Percentiles rank a stretch among this genome's conserved stretches.
Evolutionary conservation across 2,329 filamentous ascomycete genomes (phyloP).

Genomic region (Diplodia seriata): DNA sequence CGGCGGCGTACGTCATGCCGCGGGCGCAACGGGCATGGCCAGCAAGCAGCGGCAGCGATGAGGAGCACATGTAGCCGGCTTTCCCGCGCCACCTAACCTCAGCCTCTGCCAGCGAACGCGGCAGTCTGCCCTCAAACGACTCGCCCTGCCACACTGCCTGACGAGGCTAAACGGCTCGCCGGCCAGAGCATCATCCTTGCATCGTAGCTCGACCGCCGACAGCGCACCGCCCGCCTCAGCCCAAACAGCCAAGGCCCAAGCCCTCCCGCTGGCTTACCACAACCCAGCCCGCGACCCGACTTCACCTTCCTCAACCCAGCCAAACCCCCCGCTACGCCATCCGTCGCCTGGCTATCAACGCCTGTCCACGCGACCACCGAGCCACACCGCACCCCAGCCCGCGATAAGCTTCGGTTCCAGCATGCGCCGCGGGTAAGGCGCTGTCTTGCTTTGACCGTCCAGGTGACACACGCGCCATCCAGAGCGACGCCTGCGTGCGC

Average conservation of each 20-base stretch:
- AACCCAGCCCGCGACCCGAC: neutral
- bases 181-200: slow-evolving; percentile 27
- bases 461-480: slow-evolving; percentile 31
- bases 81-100: slow-evolving; percentile 23
- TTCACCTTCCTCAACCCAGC: neutral
- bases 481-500: slow-evolving; percentile 23
- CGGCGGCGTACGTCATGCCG: slow-evolving; percentile 17
- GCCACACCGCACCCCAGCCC: neutral
- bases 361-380: slow-evolving; percentile 14
- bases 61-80: slow-evolving; percentile 24
- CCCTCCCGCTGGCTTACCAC: slow-evolving; percentile 9
- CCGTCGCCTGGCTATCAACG: slow-evolving; percentile 4
- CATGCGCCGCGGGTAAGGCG: slow-evolving; percentile 30
- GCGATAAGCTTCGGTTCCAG: slow-evolving; percentile 26
- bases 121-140: neutral
- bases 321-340: slow-evolving; percentile 15
- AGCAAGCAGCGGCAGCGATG: neutral
- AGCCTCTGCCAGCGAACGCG: neutral
- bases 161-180: neutral
- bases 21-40: neutral
- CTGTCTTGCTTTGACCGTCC: slow-evolving; percentile 28
- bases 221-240: slow-evolving; percentile 19
- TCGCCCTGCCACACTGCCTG: neutral
- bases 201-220: slow-evolving; percentile 17
- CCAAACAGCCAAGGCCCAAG: slow-evolving; percentile 3